Evolutionary conservation across 805 yeast species (phyloP).

Genomic region (Brettanomyces custersianus): DNA sequence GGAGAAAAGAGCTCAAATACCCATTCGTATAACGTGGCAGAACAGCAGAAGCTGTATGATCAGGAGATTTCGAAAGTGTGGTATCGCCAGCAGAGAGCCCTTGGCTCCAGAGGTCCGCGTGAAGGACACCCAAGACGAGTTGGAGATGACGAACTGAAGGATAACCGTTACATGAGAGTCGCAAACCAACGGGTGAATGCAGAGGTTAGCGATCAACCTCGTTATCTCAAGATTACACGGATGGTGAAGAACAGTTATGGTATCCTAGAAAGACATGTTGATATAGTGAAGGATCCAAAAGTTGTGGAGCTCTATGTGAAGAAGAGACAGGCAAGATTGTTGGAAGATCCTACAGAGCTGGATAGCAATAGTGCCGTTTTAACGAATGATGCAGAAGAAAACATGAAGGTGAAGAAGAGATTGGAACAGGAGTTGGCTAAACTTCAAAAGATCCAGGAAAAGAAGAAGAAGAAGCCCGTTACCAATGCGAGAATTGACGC

Average conservation of each 20-base stretch:
- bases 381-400: slow-evolving; percentile 77
- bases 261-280: slow-evolving; percentile 71
- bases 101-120: slow-evolving; percentile 29
- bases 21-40: slow-evolving; percentile 70
- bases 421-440: slow-evolving; percentile 79
- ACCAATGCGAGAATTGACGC: slow-evolving; percentile 27
- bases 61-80: slow-evolving; percentile 84
- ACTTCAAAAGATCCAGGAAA: slow-evolving; percentile 66
- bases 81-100: slow-evolving; percentile 68
- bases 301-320: slow-evolving; percentile 78
- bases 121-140: slow-evolving; percentile 17
- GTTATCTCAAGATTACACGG: slow-evolving; percentile 55
- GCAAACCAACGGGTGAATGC: slow-evolving; percentile 24
- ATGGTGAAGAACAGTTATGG: slow-evolving; percentile 80
- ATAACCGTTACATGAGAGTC: slow-evolving; percentile 27
- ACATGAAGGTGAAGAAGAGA: slow-evolving; percentile 64
- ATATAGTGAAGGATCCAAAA: slow-evolving; percentile 74
- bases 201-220: slow-evolving; percentile 24
- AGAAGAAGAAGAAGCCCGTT: slow-evolving; percentile 25
- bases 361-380: slow-evolving; percentile 67
- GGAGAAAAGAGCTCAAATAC: slow-evolving; percentile 40
- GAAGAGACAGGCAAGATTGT: slow-evolving; percentile 31
- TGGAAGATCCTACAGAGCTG: slow-evolving; percentile 36
- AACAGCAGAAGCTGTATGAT: slow-evolving; percentile 87
- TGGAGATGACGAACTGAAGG: slow-evolving; percentile 18